Evolutionary conservation across 345 rosid species (phyloP).

Genomic region (Corchorus capsularis): DNA sequence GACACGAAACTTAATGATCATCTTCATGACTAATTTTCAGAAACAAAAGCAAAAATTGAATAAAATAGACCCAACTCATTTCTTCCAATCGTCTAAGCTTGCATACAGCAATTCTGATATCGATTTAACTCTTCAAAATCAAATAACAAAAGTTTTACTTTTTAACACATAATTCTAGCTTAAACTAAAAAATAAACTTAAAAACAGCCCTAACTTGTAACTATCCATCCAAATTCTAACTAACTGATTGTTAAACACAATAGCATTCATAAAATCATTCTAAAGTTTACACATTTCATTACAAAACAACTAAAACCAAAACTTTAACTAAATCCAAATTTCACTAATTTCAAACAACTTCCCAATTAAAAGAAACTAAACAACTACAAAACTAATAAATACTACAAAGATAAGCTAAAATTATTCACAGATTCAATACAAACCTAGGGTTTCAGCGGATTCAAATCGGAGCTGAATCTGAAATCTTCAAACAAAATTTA

Average conservation of each 20-base stretch:
- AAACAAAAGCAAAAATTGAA: not conserved
- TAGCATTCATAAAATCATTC: slow-evolving; percentile 3
- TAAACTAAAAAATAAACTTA: not conserved
- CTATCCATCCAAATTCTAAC: not conserved
- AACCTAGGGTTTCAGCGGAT: slow-evolving; percentile 24
- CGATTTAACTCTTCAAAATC: not conserved
- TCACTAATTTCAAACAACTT: not conserved
- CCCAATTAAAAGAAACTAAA: not conserved
- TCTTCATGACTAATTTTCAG: not conserved
- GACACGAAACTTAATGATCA: not conserved
- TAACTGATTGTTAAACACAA: not conserved
- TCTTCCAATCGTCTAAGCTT: not conserved
- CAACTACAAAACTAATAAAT: not conserved
- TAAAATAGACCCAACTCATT: not conserved
- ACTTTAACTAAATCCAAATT: not conserved
- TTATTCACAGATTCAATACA: slow-evolving; percentile 11
- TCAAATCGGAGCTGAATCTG: slow-evolving; percentile 23
- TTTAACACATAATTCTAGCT: not conserved
- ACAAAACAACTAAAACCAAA: not conserved
- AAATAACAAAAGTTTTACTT: not conserved
- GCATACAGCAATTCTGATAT: not conserved
- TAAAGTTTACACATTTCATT: slow-evolving; percentile 1
- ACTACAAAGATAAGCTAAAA: not conserved
- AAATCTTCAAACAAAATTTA: not conserved
- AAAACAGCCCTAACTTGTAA: not conserved